Evolutionary conservation across 305 asterid genomes (phyloP).

Genomic region (Solanum hybrid): DNA sequence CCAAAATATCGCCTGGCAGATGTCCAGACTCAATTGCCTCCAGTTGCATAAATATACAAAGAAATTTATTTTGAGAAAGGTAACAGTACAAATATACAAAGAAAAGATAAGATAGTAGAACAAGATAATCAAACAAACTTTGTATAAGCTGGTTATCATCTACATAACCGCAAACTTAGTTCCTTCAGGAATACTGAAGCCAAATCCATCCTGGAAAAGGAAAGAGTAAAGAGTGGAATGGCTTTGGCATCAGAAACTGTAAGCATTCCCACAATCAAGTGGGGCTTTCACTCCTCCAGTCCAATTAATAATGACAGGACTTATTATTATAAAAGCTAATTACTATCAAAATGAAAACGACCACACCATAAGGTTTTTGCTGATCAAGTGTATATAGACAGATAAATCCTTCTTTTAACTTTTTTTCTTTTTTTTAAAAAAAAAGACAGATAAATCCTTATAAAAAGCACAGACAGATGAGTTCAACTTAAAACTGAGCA

Average conservation of each 20-base stretch:
- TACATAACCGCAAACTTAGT: background rate
- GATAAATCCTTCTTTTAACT: background rate
- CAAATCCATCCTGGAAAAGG: background rate
- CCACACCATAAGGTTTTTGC: background rate
- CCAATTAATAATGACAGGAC: background rate
- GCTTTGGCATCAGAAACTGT: background rate
- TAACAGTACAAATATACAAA: background rate
- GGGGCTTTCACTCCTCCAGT: slow-evolving; percentile 1
- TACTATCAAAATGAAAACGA: background rate
- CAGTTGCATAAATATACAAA: slow-evolving; percentile 5
- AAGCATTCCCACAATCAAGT: background rate
- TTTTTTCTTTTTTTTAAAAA: background rate
- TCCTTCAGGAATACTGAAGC: background rate
- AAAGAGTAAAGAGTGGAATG: background rate
- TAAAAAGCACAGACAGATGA: background rate
- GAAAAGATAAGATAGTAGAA: background rate
- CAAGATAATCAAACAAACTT: background rate
- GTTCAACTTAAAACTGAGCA: background rate
- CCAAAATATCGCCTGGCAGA: slow-evolving; percentile 86
- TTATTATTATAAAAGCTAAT: background rate
- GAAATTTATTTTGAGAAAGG: slow-evolving; percentile 1
- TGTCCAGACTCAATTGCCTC: slow-evolving; percentile 93
- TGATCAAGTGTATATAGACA: background rate
- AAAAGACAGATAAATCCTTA: background rate
- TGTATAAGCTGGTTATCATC: background rate